phyloP scores from a whole-genome alignment of 2,329 filamentous ascomycete genomes.

The Cytospora paraplurivora region DNA sequence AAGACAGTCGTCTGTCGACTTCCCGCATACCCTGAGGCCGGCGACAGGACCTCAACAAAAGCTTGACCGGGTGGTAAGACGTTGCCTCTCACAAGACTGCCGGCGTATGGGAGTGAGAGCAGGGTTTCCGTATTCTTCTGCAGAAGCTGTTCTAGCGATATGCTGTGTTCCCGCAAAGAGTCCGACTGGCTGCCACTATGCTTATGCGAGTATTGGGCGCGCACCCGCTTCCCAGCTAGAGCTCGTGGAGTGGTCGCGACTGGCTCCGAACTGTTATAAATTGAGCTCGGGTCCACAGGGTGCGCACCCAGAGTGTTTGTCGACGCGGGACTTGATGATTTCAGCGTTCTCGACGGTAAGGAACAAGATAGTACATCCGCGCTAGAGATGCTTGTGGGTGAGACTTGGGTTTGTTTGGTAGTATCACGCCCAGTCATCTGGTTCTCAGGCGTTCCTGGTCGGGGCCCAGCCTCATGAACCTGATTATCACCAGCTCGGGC shows the following conservation, averaged over 20 bases:
- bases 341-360: conserved; percentile 57
- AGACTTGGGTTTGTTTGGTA: conserved; percentile 42
- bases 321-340: conserved; percentile 43
- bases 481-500: conserved; percentile 40
- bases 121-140: conserved; percentile 60
- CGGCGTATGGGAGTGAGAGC: conserved; percentile 69
- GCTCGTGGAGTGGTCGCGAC: conserved; percentile 61
- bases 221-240: conserved; percentile 60
- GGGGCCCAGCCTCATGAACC: conserved; percentile 26
- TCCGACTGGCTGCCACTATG: conserved; percentile 87
- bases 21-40: conserved; percentile 48
- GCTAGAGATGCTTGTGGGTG: conserved; percentile 61
- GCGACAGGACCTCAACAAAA: conserved; percentile 69
- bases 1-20: conserved; percentile 59
- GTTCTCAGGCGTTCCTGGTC: conserved; percentile 52
- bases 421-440: conserved; percentile 31
- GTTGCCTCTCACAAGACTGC: conserved; percentile 85
- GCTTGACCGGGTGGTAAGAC: conserved; percentile 80
- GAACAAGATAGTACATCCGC: conserved; percentile 66
- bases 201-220: conserved; percentile 65
- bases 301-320: conserved; percentile 54
- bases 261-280: conserved; percentile 50
- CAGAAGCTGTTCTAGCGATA: conserved; percentile 48
- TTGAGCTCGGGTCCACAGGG: conserved; percentile 55
- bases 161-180: conserved; percentile 70